Evolutionary conservation across 2,329 filamentous ascomycete species (phyloP).

Genomic region (Rutstroemia sp.): DNA sequence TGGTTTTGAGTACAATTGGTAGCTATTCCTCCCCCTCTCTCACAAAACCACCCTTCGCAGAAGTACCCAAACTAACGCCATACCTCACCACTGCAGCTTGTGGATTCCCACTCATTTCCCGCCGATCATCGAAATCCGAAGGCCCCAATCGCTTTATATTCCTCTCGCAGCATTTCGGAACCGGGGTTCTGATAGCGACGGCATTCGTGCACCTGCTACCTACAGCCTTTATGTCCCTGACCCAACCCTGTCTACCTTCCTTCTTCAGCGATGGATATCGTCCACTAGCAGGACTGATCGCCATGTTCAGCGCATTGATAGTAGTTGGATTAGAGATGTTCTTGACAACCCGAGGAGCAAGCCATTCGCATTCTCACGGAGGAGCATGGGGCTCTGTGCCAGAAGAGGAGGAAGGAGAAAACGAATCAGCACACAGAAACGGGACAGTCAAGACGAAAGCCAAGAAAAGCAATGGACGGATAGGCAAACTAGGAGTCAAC

Average conservation of each 20-base stretch:
- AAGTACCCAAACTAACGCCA: not conserved
- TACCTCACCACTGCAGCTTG: slow-evolving; percentile 22
- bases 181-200: slow-evolving; percentile 78
- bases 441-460: slow-evolving; percentile 14
- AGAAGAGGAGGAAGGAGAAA: slow-evolving; percentile 32
- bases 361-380: slow-evolving; percentile 51
- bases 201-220: slow-evolving; percentile 69
- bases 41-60: slow-evolving; percentile 1
- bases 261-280: slow-evolving; percentile 76
- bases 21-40: slow-evolving; percentile 8
- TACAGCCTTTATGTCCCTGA: slow-evolving; percentile 52
- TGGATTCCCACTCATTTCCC: slow-evolving; percentile 29
- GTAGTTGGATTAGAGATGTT: slow-evolving; percentile 87
- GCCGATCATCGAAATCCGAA: slow-evolving; percentile 24
- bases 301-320: slow-evolving; percentile 73
- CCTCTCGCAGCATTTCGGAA: slow-evolving; percentile 63
- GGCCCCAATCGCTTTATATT: slow-evolving; percentile 37
- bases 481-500: slow-evolving; percentile 23
- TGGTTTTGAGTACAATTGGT: slow-evolving; percentile 46
- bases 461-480: slow-evolving; percentile 23
- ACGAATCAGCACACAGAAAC: slow-evolving; percentile 28
- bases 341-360: slow-evolving; percentile 64
- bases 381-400: slow-evolving; percentile 24
- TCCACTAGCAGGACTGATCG: slow-evolving; percentile 72
- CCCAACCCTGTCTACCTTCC: slow-evolving; percentile 60